Conservation (phyloP, 371 early-diverging fungal species). For the Zychaea mexicana region DNA sequence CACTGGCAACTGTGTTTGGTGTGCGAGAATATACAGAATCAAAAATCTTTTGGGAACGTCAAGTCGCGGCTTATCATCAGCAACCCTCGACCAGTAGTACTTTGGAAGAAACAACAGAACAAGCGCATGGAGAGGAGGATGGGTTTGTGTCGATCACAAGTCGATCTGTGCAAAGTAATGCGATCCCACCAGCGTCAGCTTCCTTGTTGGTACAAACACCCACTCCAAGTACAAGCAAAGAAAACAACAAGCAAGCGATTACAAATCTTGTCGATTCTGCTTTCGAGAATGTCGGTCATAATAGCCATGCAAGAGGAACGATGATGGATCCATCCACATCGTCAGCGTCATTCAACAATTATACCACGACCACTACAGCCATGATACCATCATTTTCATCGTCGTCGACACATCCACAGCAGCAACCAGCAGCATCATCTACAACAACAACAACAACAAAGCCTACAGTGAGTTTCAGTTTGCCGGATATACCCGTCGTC, state of each 20-base stretch:
- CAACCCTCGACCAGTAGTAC: neutral
- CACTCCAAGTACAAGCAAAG: neutral
- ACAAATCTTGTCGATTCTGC: slow-evolving; percentile 31
- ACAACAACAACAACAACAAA: slow-evolving; percentile 9
- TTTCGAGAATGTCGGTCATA: slow-evolving; percentile 20
- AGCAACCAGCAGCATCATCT: neutral
- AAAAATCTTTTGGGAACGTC: slow-evolving; percentile 47
- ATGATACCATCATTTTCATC: too few species aligned
- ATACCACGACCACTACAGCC: too few species aligned
- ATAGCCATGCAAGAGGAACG: too few species aligned
- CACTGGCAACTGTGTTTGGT: slow-evolving; percentile 52
- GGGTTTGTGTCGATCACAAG: slow-evolving; percentile 22
- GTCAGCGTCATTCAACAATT: neutral
- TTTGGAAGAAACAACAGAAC: too few species aligned
- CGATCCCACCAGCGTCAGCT: slow-evolving; percentile 5
- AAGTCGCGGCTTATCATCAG: slow-evolving; percentile 6
- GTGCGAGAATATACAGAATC: slow-evolving; percentile 50
- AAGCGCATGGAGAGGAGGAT: slow-evolving; percentile 14
- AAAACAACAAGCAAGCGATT: slow-evolving; percentile 13
- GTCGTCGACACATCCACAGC: too few species aligned
- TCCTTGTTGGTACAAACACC: neutral
- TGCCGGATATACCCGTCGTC: slow-evolving; percentile 44
- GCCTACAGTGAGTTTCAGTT: slow-evolving; percentile 19
- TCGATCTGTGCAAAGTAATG: slow-evolving; percentile 12
- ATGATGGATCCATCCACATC: neutral